These are phyloP conservation scores for Colletotrichum eleusines DNA, from an alignment of 2,329 filamentous ascomycete species.

Conservation along the genomic window DNA sequence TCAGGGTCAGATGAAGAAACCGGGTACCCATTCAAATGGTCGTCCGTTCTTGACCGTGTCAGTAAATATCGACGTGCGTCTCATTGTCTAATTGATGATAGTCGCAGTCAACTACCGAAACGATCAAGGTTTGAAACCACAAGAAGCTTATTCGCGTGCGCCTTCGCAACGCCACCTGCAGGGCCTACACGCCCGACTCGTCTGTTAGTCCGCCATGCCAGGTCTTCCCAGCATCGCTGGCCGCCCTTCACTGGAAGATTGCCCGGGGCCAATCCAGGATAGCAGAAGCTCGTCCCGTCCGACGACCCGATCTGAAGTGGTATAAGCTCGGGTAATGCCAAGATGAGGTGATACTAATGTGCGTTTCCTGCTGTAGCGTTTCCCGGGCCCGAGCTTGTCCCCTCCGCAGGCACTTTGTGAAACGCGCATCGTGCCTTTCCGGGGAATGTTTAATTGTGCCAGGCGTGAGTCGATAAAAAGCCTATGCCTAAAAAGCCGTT, in stretches of 20 bases:
- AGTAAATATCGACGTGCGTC: background rate
- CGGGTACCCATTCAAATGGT: background rate
- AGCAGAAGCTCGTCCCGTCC: background rate
- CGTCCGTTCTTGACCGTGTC: background rate
- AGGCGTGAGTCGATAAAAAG: slow-evolving; percentile 11
- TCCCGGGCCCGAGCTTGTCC: slow-evolving; percentile 31
- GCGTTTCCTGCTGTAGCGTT: slow-evolving; percentile 15
- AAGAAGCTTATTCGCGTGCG: slow-evolving; percentile 1
- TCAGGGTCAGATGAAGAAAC: background rate
- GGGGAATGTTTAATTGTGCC: slow-evolving; percentile 25
- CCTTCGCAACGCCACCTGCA: background rate
- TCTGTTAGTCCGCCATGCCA: background rate
- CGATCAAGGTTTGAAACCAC: background rate
- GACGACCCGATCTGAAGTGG: background rate
- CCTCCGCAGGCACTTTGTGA: slow-evolving; percentile 31
- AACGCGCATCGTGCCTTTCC: slow-evolving; percentile 38
- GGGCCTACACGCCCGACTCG: background rate
- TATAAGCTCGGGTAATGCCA: slow-evolving; percentile 24
- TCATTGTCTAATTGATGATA: background rate
- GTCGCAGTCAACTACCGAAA: background rate
- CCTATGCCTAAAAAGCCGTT: background rate
- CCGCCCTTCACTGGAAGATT: background rate
- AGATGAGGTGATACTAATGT: slow-evolving; percentile 35
- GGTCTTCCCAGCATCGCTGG: background rate
- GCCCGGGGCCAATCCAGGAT: no score